Conservation (phyloP, 208 protist species). For the Leishmania guyanensis region DNA sequence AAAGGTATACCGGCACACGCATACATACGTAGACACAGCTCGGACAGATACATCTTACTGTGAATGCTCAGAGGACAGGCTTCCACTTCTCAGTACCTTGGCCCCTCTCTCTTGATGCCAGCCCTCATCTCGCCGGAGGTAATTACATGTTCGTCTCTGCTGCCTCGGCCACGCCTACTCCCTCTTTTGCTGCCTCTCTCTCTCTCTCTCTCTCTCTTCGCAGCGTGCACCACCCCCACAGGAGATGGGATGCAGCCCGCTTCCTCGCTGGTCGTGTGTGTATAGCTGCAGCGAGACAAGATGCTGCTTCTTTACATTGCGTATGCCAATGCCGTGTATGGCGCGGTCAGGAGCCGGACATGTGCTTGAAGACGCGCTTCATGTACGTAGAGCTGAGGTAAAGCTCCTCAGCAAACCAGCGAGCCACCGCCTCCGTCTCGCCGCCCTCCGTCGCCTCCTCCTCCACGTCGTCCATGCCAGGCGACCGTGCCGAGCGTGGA, state of each 20-base stretch:
- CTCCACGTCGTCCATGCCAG: conserved; percentile 6
- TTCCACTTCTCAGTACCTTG: neutral
- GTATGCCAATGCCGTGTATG: neutral
- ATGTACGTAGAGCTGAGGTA: conserved; percentile 42
- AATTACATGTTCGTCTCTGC: neutral
- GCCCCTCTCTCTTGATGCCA: neutral
- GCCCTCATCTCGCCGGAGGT: neutral
- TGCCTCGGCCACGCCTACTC: neutral
- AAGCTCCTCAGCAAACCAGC: conserved; percentile 30
- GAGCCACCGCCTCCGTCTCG: conserved; percentile 4
- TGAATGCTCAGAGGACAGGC: neutral
- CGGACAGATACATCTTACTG: neutral
- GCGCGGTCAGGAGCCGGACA: conserved; percentile 15
- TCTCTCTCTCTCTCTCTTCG: neutral
- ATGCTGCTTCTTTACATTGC: neutral
- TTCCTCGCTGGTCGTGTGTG: neutral
- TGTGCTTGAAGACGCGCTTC: conserved; percentile 31
- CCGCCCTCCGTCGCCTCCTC: neutral
- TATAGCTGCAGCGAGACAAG: neutral
- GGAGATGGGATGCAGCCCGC: neutral
- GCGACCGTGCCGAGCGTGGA: neutral
- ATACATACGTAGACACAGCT: conserved; percentile 4
- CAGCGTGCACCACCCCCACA: neutral
- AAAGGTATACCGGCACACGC: neutral
- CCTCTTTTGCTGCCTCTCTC: neutral